Conservation (phyloP, 257 asterid genomes). For the Forsythia suspensa region DNA sequence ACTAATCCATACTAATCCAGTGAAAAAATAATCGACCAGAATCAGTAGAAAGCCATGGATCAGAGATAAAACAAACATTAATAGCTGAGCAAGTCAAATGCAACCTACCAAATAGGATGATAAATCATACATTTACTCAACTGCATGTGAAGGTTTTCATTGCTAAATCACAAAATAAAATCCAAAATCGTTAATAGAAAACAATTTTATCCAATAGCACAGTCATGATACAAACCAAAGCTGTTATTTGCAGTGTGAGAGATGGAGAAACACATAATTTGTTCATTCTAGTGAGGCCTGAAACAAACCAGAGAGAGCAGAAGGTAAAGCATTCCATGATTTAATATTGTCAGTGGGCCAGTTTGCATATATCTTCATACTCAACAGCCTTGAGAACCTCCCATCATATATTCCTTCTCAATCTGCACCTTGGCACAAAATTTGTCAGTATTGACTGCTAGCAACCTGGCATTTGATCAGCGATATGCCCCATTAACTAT, state of each 20-base stretch:
- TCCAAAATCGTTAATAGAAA: neutral
- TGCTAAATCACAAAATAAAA: slow-evolving; percentile 15
- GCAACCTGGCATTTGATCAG: slow-evolving; percentile 68
- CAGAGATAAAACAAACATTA: neutral
- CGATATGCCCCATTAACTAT: slow-evolving; percentile 92
- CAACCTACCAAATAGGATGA: neutral
- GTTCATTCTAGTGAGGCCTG: slow-evolving; percentile 2
- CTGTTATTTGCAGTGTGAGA: slow-evolving; percentile 1
- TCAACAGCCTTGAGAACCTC: slow-evolving; percentile 78
- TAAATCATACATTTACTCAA: neutral
- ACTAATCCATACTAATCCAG: neutral
- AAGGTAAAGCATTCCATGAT: slow-evolving; percentile 1
- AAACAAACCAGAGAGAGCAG: slow-evolving; percentile 17
- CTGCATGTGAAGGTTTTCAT: slow-evolving; percentile 9
- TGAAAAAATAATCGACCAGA: neutral
- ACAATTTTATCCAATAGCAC: neutral
- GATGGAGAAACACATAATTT: slow-evolving; percentile 14
- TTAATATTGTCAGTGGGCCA: slow-evolving; percentile 38
- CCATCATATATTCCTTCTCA: slow-evolving; percentile 88
- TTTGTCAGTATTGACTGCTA: slow-evolving; percentile 58
- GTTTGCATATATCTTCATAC: slow-evolving; percentile 85
- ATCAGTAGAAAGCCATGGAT: neutral
- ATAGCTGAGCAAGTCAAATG: slow-evolving; percentile 6
- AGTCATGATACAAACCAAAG: slow-evolving; percentile 4
- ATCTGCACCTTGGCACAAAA: slow-evolving; percentile 82